phyloP scores from a whole-genome alignment of 2,329 filamentous ascomycete species.

The Ophiostoma tasmaniense region DNA sequence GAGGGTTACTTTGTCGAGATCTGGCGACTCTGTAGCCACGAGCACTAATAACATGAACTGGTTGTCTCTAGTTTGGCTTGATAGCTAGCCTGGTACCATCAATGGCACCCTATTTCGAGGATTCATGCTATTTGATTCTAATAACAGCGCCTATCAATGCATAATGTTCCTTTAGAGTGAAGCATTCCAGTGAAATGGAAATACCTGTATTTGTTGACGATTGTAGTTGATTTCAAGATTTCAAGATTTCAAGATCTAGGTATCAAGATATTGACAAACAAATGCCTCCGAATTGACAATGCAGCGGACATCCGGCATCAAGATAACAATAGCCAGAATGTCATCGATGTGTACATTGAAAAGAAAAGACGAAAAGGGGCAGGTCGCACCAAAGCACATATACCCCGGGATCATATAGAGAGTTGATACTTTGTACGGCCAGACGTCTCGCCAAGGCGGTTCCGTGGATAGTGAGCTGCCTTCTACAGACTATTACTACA shows the following conservation, averaged over 20 bases:
- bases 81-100: not conserved
- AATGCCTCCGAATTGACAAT: not conserved
- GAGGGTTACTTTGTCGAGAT: not conserved
- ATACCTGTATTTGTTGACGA: not conserved
- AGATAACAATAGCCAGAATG: not conserved
- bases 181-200: not conserved
- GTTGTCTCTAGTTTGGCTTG: not conserved
- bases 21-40: not conserved
- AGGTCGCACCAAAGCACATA: constrained; percentile 10
- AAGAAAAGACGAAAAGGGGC: constrained; percentile 2
- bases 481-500: not conserved
- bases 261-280: not conserved
- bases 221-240: not conserved
- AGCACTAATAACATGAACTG: too few relatives aligned
- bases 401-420: constrained; percentile 4
- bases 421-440: not conserved
- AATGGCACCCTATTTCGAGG: not conserved
- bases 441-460: not conserved
- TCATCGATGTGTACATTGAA: not conserved
- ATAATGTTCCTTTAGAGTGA: not conserved
- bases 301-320: not conserved
- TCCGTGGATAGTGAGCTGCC: not conserved
- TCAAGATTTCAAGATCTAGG: not conserved
- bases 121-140: not conserved
- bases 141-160: not conserved